Conservation (phyloP, 441 rosid species). For the Erodium trifolium region DNA sequence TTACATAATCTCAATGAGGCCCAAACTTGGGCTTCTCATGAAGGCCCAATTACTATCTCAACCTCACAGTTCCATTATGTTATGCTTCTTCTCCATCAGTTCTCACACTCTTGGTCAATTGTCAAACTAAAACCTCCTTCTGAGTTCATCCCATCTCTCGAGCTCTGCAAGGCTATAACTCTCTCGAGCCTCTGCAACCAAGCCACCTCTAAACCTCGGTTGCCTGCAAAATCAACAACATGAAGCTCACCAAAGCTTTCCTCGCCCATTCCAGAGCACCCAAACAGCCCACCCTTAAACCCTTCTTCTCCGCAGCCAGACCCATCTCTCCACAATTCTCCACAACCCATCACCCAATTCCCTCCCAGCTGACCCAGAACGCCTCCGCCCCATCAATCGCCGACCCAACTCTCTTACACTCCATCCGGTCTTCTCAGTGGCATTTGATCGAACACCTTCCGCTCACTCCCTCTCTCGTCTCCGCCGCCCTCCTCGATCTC, state of each 20-base stretch:
- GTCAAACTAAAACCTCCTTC: too few relatives aligned
- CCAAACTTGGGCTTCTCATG: not conserved
- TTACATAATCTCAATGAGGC: too few relatives aligned
- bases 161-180: not conserved
- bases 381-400: not conserved
- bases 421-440: constrained; percentile 56
- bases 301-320: constrained; percentile 14
- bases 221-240: constrained; percentile 10
- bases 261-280: constrained; percentile 12
- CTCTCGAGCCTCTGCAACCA: not conserved
- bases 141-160: not conserved
- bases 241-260: constrained; percentile 25
- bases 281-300: constrained; percentile 4
- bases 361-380: not conserved
- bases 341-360: constrained; percentile 16
- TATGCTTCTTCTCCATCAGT: not conserved
- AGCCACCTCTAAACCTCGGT: not conserved
- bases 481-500: constrained; percentile 40
- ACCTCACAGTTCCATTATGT: not conserved
- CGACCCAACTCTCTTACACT: constrained; percentile 16
- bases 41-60: not conserved
- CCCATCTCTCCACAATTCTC: constrained; percentile 22
- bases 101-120: not conserved
- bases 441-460: constrained; percentile 60
- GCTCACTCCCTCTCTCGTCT: constrained; percentile 35